Evolutionary conservation across 495 filamentous ascomycete species (phyloP), one percentile per base, ranked within the genome.

Genomic region (Xylaria curta): DNA sequence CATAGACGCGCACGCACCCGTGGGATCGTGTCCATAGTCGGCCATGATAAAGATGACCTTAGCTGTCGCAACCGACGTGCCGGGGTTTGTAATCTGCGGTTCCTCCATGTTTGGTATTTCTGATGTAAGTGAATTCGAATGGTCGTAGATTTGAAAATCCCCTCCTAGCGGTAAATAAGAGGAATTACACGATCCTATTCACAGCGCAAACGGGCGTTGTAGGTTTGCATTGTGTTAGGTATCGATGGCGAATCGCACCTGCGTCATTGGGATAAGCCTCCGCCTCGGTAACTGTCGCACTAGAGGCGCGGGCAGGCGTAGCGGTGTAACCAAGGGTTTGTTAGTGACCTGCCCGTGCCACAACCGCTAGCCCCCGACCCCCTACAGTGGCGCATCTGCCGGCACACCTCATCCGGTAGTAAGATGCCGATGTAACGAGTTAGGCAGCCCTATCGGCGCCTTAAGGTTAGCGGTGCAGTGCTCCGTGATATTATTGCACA

Each of bases 11-110:
- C 10, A 36, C 71, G 42, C 72, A 87, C 86, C 86, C 62, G 86
- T 88, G 13, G 85, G 86, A 72, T 88, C 87, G 72, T 88, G 85
- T 66, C 87, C 87, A 68, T 88, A 87, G 70, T 88, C 85, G 33
- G 86, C 80, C 86, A 88, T 87, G 58, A 85, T 73, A 44, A 88
- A 82, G 40, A 86, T 71, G 31, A 83, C 82, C 69, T 81, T 79
- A 8, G 73, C 61, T 9, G 69, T 64, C 7, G 56, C 7, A 40
- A 72, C 40, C 21, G 70, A 59, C 12, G 66, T 49, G 13, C 76
- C 78, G 17, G 76, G 66, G 12, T 74, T 73, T 12, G 58, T 66
- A 44, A 77, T 76, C 13, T 76, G 70, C 1, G 73, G 44, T 19
- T 79, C 75, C 51, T 76, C 77, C 72, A 79, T 75, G 0, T 28